Conservation (phyloP, 2,329 filamentous ascomycete genomes). For the Macrophomina pseudophaseolina region DNA sequence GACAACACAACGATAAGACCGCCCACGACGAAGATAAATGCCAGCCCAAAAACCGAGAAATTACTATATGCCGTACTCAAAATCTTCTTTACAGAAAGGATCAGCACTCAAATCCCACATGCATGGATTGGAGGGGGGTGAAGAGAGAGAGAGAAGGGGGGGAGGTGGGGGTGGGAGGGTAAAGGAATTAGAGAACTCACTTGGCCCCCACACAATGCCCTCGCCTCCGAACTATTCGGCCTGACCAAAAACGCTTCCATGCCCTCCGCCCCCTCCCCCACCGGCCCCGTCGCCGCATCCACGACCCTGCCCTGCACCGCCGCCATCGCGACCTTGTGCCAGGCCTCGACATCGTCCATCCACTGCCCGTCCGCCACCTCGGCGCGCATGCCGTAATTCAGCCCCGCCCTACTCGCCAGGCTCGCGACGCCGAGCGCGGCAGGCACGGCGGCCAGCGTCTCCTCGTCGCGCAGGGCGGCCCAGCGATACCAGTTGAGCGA, state of each 20-base stretch:
- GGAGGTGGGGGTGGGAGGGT: too few species aligned
- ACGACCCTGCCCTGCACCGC: not conserved
- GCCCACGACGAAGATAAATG: conserved; percentile 32
- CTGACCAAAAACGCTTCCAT: not conserved
- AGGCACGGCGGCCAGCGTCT: conserved; percentile 20
- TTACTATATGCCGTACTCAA: conserved; percentile 29
- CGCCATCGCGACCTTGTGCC: conserved; percentile 25
- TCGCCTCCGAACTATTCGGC: conserved; percentile 8
- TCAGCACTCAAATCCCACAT: too few species aligned
- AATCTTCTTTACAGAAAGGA: conserved; percentile 27
- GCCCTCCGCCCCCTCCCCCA: not conserved
- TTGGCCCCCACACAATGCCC: not conserved
- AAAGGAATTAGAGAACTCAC: not conserved
- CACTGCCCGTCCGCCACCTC: conserved; percentile 42
- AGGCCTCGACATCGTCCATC: conserved; percentile 41
- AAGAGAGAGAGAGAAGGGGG: too few species aligned
- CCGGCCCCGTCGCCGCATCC: conserved; percentile 4
- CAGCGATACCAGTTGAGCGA: conserved; percentile 34
- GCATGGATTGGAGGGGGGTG: too few species aligned
- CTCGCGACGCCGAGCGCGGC: conserved; percentile 26
- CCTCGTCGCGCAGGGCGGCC: conserved; percentile 30
- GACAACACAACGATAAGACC: conserved; percentile 31
- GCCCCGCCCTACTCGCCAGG: conserved; percentile 20
- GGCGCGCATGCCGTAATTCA: conserved; percentile 29
- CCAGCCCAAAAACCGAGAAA: conserved; percentile 34